Percentiles rank a stretch among this genome's conserved stretches.
Evolutionary conservation across 495 filamentous ascomycete genomes (phyloP).

Genomic region (Trichocladium uniseriatum): DNA sequence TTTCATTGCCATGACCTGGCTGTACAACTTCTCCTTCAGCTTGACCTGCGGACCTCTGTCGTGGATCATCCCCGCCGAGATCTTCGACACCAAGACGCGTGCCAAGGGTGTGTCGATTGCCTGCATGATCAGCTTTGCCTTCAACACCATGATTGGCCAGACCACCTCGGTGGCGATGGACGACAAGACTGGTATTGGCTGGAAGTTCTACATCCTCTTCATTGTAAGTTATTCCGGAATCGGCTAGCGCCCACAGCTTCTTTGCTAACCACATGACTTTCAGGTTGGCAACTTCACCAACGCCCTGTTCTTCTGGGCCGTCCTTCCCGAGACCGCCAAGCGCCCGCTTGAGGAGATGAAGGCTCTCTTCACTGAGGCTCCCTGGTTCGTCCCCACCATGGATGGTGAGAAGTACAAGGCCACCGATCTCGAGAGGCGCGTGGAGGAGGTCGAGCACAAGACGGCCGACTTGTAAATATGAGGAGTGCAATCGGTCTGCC

Average conservation of each 20-base stretch:
- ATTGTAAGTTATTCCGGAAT: too few relatives aligned
- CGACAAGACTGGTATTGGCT: not conserved
- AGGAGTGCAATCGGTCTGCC: too few relatives aligned
- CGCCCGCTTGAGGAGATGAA: conserved; percentile 11
- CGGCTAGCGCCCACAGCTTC: too few relatives aligned
- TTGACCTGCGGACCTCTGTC: conserved; percentile 4
- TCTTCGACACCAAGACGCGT: conserved; percentile 3
- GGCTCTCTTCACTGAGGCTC: conserved; percentile 1
- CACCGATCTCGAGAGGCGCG: too few relatives aligned
- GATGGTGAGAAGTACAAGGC: too few relatives aligned
- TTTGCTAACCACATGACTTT: too few relatives aligned
- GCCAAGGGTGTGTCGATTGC: conserved; percentile 9
- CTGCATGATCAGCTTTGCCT: conserved; percentile 5
- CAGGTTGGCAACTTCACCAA: conserved; percentile 11
- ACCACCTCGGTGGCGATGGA: conserved; percentile 5
- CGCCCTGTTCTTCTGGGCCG: conserved; percentile 8
- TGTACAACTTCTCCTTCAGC: conserved; percentile 9
- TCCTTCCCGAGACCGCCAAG: conserved; percentile 6
- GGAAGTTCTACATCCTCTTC: not conserved
- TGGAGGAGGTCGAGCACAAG: too few relatives aligned
- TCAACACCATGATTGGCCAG: conserved; percentile 11
- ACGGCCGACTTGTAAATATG: too few relatives aligned
- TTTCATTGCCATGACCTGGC: conserved; percentile 6
- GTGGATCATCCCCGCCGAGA: conserved; percentile 8
- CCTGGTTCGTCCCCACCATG: conserved; percentile 5